These are phyloP conservation scores for Arthrocladium fulminans DNA, from an alignment of 2,329 filamentous ascomycete genomes.

Conservation along the genomic window DNA sequence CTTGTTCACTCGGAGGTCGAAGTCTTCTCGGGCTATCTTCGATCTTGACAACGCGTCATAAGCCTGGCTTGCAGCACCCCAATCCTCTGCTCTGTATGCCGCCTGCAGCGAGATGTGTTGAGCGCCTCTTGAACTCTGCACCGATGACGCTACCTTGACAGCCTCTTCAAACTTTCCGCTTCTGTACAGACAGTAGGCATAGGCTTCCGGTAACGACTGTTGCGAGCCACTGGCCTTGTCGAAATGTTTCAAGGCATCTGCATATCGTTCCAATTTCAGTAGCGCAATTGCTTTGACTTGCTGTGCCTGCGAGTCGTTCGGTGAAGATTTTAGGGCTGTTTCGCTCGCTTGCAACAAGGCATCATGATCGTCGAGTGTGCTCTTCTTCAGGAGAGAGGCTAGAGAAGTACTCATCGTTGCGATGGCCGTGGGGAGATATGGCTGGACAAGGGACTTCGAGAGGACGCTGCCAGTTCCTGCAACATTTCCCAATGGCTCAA, in stretches of 20 bases:
- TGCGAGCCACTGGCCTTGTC: constrained; percentile 34
- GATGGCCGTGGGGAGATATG: neutral
- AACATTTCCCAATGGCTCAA: constrained; percentile 2
- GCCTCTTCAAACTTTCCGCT: constrained; percentile 48
- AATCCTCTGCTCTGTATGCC: constrained; percentile 53
- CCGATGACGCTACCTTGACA: constrained; percentile 40
- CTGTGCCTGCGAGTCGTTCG: constrained; percentile 47
- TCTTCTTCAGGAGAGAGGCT: constrained; percentile 47
- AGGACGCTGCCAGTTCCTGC: neutral
- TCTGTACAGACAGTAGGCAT: constrained; percentile 57
- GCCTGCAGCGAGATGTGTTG: constrained; percentile 55
- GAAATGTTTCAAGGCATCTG: constrained; percentile 50
- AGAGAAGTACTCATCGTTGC: constrained; percentile 38
- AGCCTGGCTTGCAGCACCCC: constrained; percentile 44
- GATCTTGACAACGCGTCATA: constrained; percentile 44
- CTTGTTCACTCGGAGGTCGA: constrained; percentile 54
- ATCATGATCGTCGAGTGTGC: constrained; percentile 54
- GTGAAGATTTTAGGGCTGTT: constrained; percentile 48
- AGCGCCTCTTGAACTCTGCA: constrained; percentile 40
- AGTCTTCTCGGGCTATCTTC: constrained; percentile 41
- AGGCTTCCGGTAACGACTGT: constrained; percentile 37
- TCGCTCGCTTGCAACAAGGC: constrained; percentile 53
- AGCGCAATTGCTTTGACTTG: constrained; percentile 53
- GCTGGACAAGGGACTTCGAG: neutral
- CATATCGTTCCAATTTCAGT: constrained; percentile 55